phyloP scores from a whole-genome alignment of 768 basidiomycete genomes.

The Phylloporus sp. region DNA sequence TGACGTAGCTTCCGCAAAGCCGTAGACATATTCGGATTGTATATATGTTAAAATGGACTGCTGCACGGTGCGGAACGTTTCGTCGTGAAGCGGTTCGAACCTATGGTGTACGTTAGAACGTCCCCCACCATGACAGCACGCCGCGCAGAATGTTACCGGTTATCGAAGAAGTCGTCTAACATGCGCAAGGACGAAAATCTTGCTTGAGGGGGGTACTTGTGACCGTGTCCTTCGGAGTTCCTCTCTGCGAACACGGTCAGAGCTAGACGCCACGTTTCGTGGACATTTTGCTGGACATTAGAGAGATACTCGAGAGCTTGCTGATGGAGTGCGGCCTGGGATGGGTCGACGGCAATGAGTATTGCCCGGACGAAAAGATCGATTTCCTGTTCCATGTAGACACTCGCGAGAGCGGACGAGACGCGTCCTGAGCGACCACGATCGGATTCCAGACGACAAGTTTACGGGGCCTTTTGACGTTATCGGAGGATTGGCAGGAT shows the following conservation, averaged over 20 bases:
- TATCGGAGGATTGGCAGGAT: constrained; percentile 1
- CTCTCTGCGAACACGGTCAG: constrained; percentile 67
- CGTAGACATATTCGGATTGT: constrained; percentile 82
- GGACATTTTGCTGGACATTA: constrained; percentile 69
- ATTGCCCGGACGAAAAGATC: constrained; percentile 81
- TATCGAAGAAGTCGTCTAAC: constrained; percentile 77
- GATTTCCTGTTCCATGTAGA: constrained; percentile 66
- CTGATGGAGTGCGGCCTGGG: constrained; percentile 65
- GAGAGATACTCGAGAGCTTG: constrained; percentile 84
- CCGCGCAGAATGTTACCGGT: constrained; percentile 47
- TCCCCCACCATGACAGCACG: not conserved
- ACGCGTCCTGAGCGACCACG: constrained; percentile 17
- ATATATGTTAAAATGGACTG: constrained; percentile 79
- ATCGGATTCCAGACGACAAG: not conserved
- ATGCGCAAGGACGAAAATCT: constrained; percentile 79
- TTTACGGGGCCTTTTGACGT: not conserved
- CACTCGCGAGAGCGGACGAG: constrained; percentile 13
- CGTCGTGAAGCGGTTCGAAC: constrained; percentile 63
- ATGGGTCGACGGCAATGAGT: constrained; percentile 79
- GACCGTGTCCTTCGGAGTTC: constrained; percentile 47
- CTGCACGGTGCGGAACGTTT: constrained; percentile 65
- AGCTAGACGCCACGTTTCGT: constrained; percentile 76
- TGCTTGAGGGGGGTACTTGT: constrained; percentile 66
- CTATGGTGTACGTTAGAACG: constrained; percentile 30
- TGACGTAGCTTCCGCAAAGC: constrained; percentile 75